phyloP scores from a whole-genome alignment of 306 rosid species.

The Begonia masoniana region DNA sequence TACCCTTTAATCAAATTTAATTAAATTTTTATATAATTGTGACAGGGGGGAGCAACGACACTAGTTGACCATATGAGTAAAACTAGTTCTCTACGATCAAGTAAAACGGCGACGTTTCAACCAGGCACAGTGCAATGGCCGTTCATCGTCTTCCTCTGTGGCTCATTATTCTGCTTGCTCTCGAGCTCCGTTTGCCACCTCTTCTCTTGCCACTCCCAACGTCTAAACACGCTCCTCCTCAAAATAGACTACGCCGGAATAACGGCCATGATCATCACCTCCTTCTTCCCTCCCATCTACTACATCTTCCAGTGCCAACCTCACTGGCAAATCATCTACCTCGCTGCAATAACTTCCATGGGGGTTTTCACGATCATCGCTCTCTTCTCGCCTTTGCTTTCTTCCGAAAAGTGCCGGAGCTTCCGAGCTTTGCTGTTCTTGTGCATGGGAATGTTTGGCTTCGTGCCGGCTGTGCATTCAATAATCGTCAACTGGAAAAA shows the following conservation, averaged over 20 bases:
- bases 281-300: conserved; percentile 91
- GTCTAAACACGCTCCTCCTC: conserved; percentile 38
- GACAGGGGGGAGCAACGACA: conserved; percentile 42
- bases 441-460: conserved; percentile 83
- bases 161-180: conserved; percentile 87
- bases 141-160: conserved; percentile 72
- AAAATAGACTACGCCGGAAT: conserved; percentile 76
- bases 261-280: conserved; percentile 81
- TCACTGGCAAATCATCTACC: conserved; percentile 74
- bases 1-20: too few species aligned
- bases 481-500: conserved; percentile 63
- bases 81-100: conserved; percentile 3
- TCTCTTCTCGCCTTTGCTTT: conserved; percentile 51
- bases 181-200: conserved; percentile 94
- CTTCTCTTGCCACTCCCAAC: conserved; percentile 66
- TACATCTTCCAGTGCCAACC: conserved; percentile 78
- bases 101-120: background rate
- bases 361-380: conserved; percentile 63
- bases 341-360: conserved; percentile 70
- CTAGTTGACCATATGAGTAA: conserved; percentile 34
- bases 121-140: conserved; percentile 56
- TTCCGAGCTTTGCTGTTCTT: conserved; percentile 72
- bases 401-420: conserved; percentile 35
- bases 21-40: too few species aligned
- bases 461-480: conserved; percentile 74